Evolutionary conservation across 2,329 filamentous ascomycete genomes (phyloP).

Genomic region (Huntiella abstrusa): DNA sequence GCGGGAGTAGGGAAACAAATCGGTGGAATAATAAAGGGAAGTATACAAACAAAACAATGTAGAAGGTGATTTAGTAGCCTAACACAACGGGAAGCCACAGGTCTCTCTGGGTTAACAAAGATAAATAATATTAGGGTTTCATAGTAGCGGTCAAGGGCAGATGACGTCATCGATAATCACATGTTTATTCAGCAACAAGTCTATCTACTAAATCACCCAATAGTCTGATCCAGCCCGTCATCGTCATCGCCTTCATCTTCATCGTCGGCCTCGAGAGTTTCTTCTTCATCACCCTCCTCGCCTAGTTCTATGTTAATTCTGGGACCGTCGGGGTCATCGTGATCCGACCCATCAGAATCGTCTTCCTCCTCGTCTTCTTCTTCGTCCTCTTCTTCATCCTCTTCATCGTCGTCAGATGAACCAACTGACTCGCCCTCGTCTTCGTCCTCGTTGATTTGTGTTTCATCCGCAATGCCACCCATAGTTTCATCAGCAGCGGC

Average conservation of each 20-base stretch:
- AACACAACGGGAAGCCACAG: background rate
- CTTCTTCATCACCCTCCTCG: conserved; percentile 11
- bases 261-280: conserved; percentile 8
- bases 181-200: background rate
- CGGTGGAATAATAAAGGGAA: background rate
- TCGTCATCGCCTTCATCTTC: conserved; percentile 1
- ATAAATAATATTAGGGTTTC: background rate
- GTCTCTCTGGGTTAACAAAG: background rate
- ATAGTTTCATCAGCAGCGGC: conserved; percentile 10
- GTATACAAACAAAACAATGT: background rate
- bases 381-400: conserved; percentile 15
- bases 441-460: conserved; percentile 12
- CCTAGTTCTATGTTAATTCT: conserved; percentile 6
- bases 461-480: conserved; percentile 3
- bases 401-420: conserved; percentile 14
- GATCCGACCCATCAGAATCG: conserved; percentile 11
- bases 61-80: background rate
- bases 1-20: background rate
- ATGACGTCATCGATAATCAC: background rate
- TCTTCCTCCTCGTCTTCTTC: conserved; percentile 11
- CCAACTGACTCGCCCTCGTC: conserved; percentile 12
- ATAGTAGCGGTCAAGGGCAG: background rate
- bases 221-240: conserved; percentile 3
- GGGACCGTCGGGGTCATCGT: conserved; percentile 7
- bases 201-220: background rate